Base-by-base conservation (phyloP, 768 basidiomycete genomes). In the Asterophora parasitica region DNA sequence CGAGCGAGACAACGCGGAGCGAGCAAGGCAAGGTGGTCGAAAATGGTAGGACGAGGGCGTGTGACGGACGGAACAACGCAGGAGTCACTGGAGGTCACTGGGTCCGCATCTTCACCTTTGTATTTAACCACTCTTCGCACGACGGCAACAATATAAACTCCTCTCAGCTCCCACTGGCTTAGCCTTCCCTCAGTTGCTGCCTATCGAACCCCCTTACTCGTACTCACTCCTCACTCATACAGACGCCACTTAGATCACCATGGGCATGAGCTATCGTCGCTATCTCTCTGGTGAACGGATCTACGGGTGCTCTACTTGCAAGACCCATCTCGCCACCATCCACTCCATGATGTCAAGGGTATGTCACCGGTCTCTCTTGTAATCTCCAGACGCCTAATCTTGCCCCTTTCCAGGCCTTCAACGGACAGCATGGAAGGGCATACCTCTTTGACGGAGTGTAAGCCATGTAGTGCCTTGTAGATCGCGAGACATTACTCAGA, bases 361-460 rank as follows among this genome's bases (percentile, higher is more conserved):
- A 56, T 12, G 42, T 13, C 57, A 83, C 71, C 8, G 46, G 37
- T 27, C 17, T 36, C 40, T 11, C 33, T 49, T 15, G 11, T 27
- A 34, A 36, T 27, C 41, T 23, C 15, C 27, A 43, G 40, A 59
- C 63, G 13, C 54, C 39, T 37, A 34, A 58, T 44, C 49, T 53
- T 46, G 37, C 48, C 38, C 43, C 32, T 33, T 35, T 35, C 38
- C 31, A 98, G 95, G 89, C 90, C 36, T 98, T 98, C 76, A 93
- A 91, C 54, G 95, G 95, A 20, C 92, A 96, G 67, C 92, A 96
- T 66, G 95, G 95, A 13, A 77, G 90, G 48, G 95, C 95, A 13
- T 93, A 94, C 65, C 81, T 98, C 53, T 94, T 98, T 60, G 90
- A 94, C 44, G 81, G 77, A 56, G 93, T 96, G 94, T 95, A 67